phyloP scores from a whole-genome alignment of 1,284 basidiomycete species.

The Moesziomyces antarcticus region DNA sequence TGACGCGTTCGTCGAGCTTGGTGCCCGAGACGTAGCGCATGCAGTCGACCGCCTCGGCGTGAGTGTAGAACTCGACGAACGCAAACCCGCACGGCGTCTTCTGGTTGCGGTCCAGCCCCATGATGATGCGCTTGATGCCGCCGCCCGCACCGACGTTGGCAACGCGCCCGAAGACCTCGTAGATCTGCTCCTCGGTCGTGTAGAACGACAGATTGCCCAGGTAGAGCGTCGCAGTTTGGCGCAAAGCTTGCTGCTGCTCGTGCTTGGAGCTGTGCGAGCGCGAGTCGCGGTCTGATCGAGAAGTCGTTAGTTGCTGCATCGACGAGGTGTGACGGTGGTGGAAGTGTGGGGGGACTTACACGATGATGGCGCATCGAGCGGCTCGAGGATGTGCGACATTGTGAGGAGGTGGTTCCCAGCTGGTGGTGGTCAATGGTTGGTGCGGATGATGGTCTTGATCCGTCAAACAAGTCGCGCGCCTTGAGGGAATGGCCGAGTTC shows the following conservation, averaged over 20 bases:
- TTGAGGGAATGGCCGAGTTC: no score
- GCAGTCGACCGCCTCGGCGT: constrained; percentile 89
- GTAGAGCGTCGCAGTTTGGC: constrained; percentile 74
- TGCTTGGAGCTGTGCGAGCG: constrained; percentile 59
- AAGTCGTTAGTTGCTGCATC: background rate
- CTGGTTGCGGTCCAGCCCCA: constrained; percentile 96
- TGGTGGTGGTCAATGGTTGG: no score
- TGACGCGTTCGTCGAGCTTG: constrained; percentile 98
- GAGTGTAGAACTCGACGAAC: constrained; percentile 98
- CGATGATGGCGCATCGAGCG: constrained; percentile 91
- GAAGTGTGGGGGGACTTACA: constrained; percentile 75
- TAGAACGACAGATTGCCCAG: constrained; percentile 74
- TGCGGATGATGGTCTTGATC: no score
- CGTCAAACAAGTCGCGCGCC: no score
- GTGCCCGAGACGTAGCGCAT: constrained; percentile 95
- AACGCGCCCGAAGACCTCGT: constrained; percentile 95
- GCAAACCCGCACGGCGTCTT: constrained; percentile 99
- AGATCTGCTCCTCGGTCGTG: constrained; percentile 99
- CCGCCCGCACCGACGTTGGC: constrained; percentile 88
- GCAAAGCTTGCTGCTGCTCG: constrained; percentile 71
- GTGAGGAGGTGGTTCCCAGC: constrained; percentile 6
- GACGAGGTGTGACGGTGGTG: constrained; percentile 6
- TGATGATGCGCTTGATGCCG: constrained; percentile 97
- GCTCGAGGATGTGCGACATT: constrained; percentile 87
- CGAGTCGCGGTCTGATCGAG: constrained; percentile 67